Conservation (phyloP, 768 basidiomycete species). For the Russula lepida region DNA sequence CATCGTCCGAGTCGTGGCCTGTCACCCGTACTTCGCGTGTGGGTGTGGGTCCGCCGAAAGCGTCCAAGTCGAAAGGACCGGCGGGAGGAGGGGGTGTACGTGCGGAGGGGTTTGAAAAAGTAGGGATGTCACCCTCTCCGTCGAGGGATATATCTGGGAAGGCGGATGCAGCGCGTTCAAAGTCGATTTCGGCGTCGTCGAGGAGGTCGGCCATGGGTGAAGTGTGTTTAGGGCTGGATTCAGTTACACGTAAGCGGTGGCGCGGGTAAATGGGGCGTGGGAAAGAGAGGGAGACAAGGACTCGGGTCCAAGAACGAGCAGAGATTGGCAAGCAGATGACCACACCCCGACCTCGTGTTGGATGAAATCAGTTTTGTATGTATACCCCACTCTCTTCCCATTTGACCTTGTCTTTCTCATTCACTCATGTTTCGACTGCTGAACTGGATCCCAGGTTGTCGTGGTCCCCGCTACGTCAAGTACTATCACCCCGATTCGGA, state of each 20-base stretch:
- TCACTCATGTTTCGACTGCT: constrained; percentile 9
- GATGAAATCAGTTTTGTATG: constrained; percentile 11
- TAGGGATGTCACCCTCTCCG: constrained; percentile 47
- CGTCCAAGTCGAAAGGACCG: constrained; percentile 54
- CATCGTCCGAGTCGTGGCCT: constrained; percentile 55
- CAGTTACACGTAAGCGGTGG: neutral
- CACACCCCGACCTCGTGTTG: constrained; percentile 13
- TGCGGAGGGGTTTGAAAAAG: constrained; percentile 30
- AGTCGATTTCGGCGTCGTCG: constrained; percentile 56
- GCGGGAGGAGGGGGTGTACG: constrained; percentile 19
- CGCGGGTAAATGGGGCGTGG: neutral
- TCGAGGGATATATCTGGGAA: constrained; percentile 83
- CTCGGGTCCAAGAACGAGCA: neutral
- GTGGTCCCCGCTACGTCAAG: neutral
- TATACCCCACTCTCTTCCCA: neutral
- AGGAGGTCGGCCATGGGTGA: constrained; percentile 31
- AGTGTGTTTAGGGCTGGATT: neutral
- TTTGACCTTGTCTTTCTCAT: neutral
- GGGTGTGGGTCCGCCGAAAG: constrained; percentile 46
- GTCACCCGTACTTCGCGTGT: constrained; percentile 66
- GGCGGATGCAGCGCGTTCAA: constrained; percentile 70
- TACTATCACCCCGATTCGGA: neutral
- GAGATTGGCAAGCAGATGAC: constrained; percentile 1
- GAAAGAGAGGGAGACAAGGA: neutral
- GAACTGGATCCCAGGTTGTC: constrained; percentile 15